Base-by-base conservation (phyloP, 768 basidiomycete species). In the Suillus lakei region DNA sequence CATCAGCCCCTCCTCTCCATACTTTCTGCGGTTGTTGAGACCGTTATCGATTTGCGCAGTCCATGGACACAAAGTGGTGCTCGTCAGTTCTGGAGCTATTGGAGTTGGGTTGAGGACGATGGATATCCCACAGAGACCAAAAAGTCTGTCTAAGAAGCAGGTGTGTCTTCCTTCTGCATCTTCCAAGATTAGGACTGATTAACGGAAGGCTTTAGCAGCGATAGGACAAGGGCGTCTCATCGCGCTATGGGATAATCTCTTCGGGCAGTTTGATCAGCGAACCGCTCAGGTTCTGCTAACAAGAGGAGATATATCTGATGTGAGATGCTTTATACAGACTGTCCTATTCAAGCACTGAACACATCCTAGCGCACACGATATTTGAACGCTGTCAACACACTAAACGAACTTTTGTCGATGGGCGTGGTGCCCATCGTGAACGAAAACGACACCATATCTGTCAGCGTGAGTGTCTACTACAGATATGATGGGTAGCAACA, bases 361-460 rank as follows among this genome's bases (percentile, higher is more conserved):
- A 61, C 50, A 64, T 60, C 58, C 21, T 73, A 98, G 97, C 85
- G 96, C 46, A 97, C 96, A 13, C 86, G 98, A 67, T 99, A 99
- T 74, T 79, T 98, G 64, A 99, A 99, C 74, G 98, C 97, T 0
- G 93, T 95, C 64, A 98, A 98, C 71, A 99, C 98, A 0, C 86
- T 99, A 76, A 90, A 91, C 41, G 95, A 98, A 71, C 83, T 99
- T 13, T 79, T 99, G 32, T 87, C 87, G 4, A 92, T 98, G 91
- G 97, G 96, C 18, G 94, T 99, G 0, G 89, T 99, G 1, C 98
- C 98, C 3, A 98, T 99, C 68, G 96, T 99, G 62, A 99, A 99
- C 77, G 98, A 99, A 78, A 99, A 99, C 71, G 98, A 99, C 75
- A 99, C 98, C 0, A 89, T 99, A 41, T 97, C 96, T 28, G 98